Evolutionary conservation across 495 filamentous ascomycete genomes (phyloP).

Genomic region (Aspergillus bridgeri): DNA sequence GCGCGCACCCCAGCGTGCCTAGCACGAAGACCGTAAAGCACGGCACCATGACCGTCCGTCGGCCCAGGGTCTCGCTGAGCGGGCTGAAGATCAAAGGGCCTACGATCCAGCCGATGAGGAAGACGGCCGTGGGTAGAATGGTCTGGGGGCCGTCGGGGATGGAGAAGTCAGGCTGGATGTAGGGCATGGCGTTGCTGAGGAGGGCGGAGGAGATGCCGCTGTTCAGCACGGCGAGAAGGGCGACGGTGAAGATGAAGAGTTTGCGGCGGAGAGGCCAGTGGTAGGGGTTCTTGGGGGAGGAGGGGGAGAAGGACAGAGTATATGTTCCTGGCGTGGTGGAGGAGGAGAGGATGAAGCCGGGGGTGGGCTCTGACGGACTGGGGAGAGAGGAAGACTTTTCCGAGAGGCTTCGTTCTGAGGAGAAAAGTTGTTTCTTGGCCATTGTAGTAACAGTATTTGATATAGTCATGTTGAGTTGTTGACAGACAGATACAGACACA

Average conservation of each 20-base stretch:
- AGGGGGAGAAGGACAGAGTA: background rate
- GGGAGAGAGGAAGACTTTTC: background rate
- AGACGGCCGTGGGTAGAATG: slow-evolving; percentile 72
- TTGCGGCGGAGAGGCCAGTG: slow-evolving; percentile 51
- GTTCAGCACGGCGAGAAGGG: slow-evolving; percentile 64
- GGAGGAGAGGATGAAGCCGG: background rate
- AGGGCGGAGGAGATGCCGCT: slow-evolving; percentile 67
- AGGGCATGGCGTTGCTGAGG: slow-evolving; percentile 60
- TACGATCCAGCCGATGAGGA: slow-evolving; percentile 65
- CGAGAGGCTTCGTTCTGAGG: background rate
- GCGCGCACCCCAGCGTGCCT: slow-evolving; percentile 65
- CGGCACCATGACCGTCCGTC: slow-evolving; percentile 56
- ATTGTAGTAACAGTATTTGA: background rate
- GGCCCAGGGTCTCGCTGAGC: slow-evolving; percentile 66
- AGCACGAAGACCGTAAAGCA: slow-evolving; percentile 62
- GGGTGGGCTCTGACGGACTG: background rate
- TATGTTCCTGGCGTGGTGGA: background rate
- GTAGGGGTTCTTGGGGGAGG: slow-evolving; percentile 25
- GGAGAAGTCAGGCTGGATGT: slow-evolving; percentile 41
- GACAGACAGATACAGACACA: background rate
- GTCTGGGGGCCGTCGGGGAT: slow-evolving; percentile 40
- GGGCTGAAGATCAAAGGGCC: slow-evolving; percentile 67
- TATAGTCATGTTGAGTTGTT: background rate
- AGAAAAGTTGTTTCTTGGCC: background rate
- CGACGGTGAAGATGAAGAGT: slow-evolving; percentile 50